These are phyloP conservation scores for Boletus barrowsii DNA, from an alignment of 768 basidiomycete genomes.

Conservation along the genomic window DNA sequence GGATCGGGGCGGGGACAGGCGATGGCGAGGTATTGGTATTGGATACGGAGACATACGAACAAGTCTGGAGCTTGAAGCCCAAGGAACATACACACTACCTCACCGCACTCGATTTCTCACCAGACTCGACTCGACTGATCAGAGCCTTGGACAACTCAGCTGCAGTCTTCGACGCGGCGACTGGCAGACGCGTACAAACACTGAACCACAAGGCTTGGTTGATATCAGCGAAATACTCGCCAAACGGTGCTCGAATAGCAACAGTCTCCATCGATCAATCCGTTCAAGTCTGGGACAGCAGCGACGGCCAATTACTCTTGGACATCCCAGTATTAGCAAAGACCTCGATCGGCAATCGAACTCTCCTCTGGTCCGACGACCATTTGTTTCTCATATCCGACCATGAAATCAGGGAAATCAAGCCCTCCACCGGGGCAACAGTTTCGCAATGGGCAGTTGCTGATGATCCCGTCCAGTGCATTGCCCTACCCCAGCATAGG, in stretches of 20 bases:
- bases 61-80: not conserved
- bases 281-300: not conserved
- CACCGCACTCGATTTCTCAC: not conserved
- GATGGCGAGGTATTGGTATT: not conserved
- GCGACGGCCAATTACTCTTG: not conserved
- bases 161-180: not conserved
- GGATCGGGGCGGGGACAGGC: not conserved
- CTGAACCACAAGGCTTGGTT: not conserved
- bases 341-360: not conserved
- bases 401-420: not conserved
- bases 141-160: not conserved
- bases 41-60: not conserved
- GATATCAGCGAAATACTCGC: not conserved
- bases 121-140: not conserved
- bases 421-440: not conserved
- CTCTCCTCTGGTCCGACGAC: constrained; percentile 2
- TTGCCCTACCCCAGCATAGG: not conserved
- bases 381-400: not conserved
- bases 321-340: not conserved
- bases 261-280: not conserved
- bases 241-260: not conserved
- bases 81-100: not conserved
- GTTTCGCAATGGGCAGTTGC: not conserved
- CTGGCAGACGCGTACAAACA: not conserved
- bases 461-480: not conserved